These are phyloP conservation scores for Eragrostis tef DNA, from an alignment of 202 grass and related monocot species.

Conservation along the genomic window DNA sequence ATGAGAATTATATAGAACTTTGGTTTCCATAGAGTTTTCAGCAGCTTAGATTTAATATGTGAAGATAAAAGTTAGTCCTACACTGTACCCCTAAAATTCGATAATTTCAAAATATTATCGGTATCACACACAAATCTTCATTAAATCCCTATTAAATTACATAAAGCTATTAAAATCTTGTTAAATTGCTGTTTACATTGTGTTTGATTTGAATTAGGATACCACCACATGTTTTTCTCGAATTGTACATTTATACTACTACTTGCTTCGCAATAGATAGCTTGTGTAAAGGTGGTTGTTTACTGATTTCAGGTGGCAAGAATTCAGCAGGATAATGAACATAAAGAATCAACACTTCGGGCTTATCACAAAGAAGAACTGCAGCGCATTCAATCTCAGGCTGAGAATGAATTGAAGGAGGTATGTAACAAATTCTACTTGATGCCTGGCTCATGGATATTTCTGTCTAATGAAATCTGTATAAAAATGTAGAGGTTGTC, in stretches of 20 bases:
- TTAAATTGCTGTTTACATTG: background rate
- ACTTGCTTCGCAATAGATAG: background rate
- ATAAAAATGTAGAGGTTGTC: conserved; percentile 62
- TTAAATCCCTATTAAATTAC: conserved; percentile 13
- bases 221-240: conserved; percentile 12
- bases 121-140: conserved; percentile 17
- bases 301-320: conserved; percentile 68
- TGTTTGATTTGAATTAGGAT: conserved; percentile 13
- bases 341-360: conserved; percentile 71
- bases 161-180: background rate
- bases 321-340: conserved; percentile 74
- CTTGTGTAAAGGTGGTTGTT: conserved; percentile 24
- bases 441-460: conserved; percentile 16
- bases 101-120: conserved; percentile 23
- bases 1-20: background rate
- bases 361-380: conserved; percentile 72
- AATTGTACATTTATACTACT: background rate
- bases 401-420: conserved; percentile 78
- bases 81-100: conserved; percentile 17
- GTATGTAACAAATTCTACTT: conserved; percentile 47
- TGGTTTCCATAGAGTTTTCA: background rate
- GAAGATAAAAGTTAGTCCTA: background rate
- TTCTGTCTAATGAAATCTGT: conserved; percentile 35
- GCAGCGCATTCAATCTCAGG: conserved; percentile 55
- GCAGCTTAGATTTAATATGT: conserved; percentile 23